Evolutionary conservation across 176 grass and related monocot species (phyloP).

Genomic region (Zea mays): Zm-B73-REFERENCE-NAM-5.0 NC_050103.1:124951001-124951500

Average conservation of each 20-base stretch:
- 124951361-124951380: not conserved
- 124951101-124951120: constrained; percentile 1
- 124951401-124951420: not conserved
- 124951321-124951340: not conserved
- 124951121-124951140: not conserved
- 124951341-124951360: constrained; percentile 13
- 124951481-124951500: not conserved
- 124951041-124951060: not conserved
- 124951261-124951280: not conserved
- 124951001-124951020: not conserved
- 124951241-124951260: not conserved
- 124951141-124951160: constrained; percentile 30
- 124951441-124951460: not conserved
- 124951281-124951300: not conserved
- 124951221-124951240: not conserved
- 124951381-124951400: not conserved
- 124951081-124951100: too few species aligned
- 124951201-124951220: constrained; percentile 10
- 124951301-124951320: constrained; percentile 1
- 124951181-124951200: constrained; percentile 31
- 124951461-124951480: not conserved
- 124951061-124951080: not conserved
- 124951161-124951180: constrained; percentile 15
- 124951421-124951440: not conserved
- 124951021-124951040: constrained; percentile 19